A percentile compares a stretch with the other conserved stretches of the same genome.
Conservation (phyloP, 129 eudicot genomes). For the Saussurea involucrata region DNA sequence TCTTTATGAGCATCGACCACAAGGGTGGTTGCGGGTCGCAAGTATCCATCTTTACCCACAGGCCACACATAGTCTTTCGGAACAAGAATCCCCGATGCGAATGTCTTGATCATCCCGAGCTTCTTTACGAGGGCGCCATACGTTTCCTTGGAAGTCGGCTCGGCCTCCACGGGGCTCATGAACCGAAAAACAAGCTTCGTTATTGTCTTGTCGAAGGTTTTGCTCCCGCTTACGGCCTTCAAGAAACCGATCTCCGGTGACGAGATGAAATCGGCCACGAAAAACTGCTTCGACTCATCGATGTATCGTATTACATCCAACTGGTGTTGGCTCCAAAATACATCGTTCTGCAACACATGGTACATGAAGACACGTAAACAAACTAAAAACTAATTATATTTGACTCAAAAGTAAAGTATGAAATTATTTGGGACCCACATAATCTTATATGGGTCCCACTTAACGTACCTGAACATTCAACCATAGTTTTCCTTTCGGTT, state of each 20-base stretch:
- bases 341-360: constrained; percentile 41
- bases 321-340: constrained; percentile 56
- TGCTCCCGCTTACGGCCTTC: constrained; percentile 42
- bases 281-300: constrained; percentile 24
- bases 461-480: constrained; percentile 71
- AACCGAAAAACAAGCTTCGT: constrained; percentile 63
- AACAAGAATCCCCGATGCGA: constrained; percentile 77
- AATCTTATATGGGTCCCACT: neutral
- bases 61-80: constrained; percentile 84
- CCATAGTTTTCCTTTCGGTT: constrained; percentile 52
- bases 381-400: neutral
- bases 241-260: constrained; percentile 91
- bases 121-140: constrained; percentile 50
- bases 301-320: constrained; percentile 41
- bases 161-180: constrained; percentile 30
- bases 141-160: constrained; percentile 63
- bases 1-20: constrained; percentile 77
- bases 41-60: constrained; percentile 31
- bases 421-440: neutral
- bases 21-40: constrained; percentile 62
- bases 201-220: constrained; percentile 28
- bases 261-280: constrained; percentile 58
- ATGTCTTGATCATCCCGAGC: constrained; percentile 53
- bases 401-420: neutral
- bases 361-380: neutral